A percentile compares a stretch with the other conserved stretches of the same genome.
phyloP scores from a whole-genome alignment of 2,329 filamentous ascomycete genomes.

The Thermothelomyces thermophilus region DNA sequence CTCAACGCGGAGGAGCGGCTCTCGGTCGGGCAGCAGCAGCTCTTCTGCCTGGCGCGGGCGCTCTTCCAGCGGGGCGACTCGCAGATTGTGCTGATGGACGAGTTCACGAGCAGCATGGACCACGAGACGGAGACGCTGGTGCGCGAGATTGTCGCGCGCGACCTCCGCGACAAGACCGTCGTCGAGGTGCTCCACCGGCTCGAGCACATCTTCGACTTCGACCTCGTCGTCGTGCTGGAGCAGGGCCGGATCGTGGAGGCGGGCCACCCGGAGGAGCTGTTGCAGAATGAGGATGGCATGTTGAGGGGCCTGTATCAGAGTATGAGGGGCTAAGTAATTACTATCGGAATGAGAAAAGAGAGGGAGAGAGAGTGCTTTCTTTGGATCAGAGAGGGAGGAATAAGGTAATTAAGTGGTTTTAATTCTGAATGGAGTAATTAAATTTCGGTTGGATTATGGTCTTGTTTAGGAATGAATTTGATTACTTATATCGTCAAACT shows the following conservation, averaged over 20 bases:
- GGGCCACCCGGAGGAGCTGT: slow-evolving; percentile 6
- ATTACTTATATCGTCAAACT: too few relatives aligned
- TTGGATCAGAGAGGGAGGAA: not conserved
- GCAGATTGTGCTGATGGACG: slow-evolving; percentile 16
- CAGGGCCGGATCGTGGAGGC: slow-evolving; percentile 7
- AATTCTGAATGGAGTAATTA: too few relatives aligned
- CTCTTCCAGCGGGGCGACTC: slow-evolving; percentile 8
- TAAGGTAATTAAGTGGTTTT: not conserved
- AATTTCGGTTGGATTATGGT: too few relatives aligned
- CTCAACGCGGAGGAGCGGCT: slow-evolving; percentile 6
- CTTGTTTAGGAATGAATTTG: too few relatives aligned
- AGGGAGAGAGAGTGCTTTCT: too few relatives aligned
- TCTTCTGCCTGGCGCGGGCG: slow-evolving; percentile 15
- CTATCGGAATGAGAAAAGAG: too few relatives aligned
- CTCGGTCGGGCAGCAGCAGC: slow-evolving; percentile 15
- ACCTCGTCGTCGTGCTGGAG: slow-evolving; percentile 13
- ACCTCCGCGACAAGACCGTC: slow-evolving; percentile 12
- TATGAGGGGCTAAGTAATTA: slow-evolving; percentile 13
- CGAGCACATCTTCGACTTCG: slow-evolving; percentile 14
- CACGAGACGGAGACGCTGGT: slow-evolving; percentile 15
- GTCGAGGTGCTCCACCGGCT: slow-evolving; percentile 17
- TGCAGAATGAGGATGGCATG: slow-evolving; percentile 9
- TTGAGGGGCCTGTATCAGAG: slow-evolving; percentile 13
- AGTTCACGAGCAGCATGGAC: slow-evolving; percentile 18
- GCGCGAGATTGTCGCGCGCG: slow-evolving; percentile 10